Base-by-base conservation (phyloP, 176 grass and related monocot species). In the Pharus latifolius region DNA sequence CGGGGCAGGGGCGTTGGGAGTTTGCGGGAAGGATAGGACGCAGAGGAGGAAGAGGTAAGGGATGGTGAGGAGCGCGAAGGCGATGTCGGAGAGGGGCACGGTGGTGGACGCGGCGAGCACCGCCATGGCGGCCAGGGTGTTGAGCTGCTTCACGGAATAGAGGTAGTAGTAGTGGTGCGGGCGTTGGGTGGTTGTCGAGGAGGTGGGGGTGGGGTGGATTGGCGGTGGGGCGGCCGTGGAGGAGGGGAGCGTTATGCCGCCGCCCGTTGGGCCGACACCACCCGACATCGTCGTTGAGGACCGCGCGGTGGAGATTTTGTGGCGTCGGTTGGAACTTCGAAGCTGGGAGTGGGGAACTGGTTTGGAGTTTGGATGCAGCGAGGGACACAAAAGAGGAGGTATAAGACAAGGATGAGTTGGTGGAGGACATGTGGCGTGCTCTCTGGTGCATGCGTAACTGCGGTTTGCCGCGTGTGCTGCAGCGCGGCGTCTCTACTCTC, bases 131-230 rank as follows among this genome's bases (percentile, higher is more conserved):
- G 82, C 61, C 56, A 92, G 69, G 60, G 80, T 57, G 86, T 60
- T 78, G 83, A 92, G 73, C 80, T 92, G 85, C 78, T 83, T 82
- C 72, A 85, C 82, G 77, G 89, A 92, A 49, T 85, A 83, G 73
- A 82, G 82, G 32, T 71, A 80, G 81, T 83, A 84, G 82, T 69
- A 42, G 63, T 73, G 82, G 66, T 52, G 72, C 19, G 79, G 80
- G 2, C 71, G 76, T 55, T n/a, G 50, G 35, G 35, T 38, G 35
- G 61, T 26, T 43, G 75, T 85, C 0, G 82, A 62, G 44, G 82
- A 82, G 3, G 74, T 74, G n/a, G 79, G 74, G 62, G 30, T 28
- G 18, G 85, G 79, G 66, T 63, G 67, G 54, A 81, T 56, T 49
- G 70, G 80, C 31, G 85, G 81, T 26, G 52, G 46, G 14, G 77